Conservation (phyloP, 2,329 filamentous ascomycete species). For the Aureobasidium mangrovei region DNA sequence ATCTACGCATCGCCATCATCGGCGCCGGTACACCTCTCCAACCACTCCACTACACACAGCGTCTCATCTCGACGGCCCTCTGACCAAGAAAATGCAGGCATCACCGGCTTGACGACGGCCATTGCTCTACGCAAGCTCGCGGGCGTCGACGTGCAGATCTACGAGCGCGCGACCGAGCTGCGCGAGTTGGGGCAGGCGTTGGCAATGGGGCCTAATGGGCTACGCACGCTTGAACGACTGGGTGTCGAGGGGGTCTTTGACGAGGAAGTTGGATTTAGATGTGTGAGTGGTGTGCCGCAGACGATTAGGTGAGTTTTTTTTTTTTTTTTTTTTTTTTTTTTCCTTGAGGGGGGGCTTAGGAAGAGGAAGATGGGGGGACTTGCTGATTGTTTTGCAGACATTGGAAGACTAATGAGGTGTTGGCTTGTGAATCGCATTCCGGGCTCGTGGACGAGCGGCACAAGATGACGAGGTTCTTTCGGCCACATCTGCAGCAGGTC, state of each 20-base stretch:
- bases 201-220: conserved; percentile 32
- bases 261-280: conserved; percentile 28
- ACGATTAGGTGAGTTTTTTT: conserved; percentile 26
- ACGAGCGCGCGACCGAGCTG: conserved; percentile 29
- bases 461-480: conserved; percentile 29
- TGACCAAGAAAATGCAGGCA: conserved; percentile 22
- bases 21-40: conserved; percentile 18
- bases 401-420: conserved; percentile 32
- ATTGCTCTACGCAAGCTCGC: conserved; percentile 28
- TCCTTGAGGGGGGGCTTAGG: too few relatives aligned
- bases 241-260: conserved; percentile 28
- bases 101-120: conserved; percentile 32
- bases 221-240: conserved; percentile 29
- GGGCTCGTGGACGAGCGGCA: conserved; percentile 26
- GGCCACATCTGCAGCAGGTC: conserved; percentile 30
- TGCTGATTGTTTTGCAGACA: conserved; percentile 17
- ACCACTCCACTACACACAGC: too few relatives aligned
- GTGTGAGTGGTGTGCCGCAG: conserved; percentile 26
- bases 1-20: conserved; percentile 26
- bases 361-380: too few relatives aligned
- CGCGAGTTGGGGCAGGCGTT: conserved; percentile 33
- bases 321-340: not conserved
- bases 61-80: not conserved
- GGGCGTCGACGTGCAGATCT: conserved; percentile 28
- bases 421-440: conserved; percentile 27